Percentiles rank a stretch among this genome's conserved stretches.
These are phyloP conservation scores for Fragilariopsis cylindrus DNA, from an alignment of 108 stramenopile species.

Conservation along the genomic window DNA sequence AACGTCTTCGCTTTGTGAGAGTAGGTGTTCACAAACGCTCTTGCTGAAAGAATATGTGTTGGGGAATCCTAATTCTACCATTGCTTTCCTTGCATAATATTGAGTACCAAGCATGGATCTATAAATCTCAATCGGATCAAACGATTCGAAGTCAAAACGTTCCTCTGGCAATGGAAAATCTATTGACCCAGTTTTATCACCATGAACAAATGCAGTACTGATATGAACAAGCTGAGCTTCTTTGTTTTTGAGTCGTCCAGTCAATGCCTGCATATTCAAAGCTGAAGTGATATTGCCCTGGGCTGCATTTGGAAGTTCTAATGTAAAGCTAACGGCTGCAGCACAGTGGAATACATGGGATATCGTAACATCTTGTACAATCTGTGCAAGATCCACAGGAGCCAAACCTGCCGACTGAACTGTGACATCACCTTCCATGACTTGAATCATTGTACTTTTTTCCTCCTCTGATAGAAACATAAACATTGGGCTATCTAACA, in stretches of 20 bases:
- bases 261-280: slow-evolving; percentile 59
- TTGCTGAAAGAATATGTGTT: slow-evolving; percentile 90
- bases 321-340: slow-evolving; percentile 84
- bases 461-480: slow-evolving; percentile 58
- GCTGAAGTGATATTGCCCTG: slow-evolving; percentile 76
- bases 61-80: slow-evolving; percentile 74
- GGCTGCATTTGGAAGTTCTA: slow-evolving; percentile 73
- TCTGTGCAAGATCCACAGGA: slow-evolving; percentile 21
- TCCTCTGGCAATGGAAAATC: slow-evolving; percentile 58
- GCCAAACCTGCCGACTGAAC: slow-evolving; percentile 57
- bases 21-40: slow-evolving; percentile 84
- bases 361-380: slow-evolving; percentile 42
- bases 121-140: slow-evolving; percentile 70
- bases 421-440: slow-evolving; percentile 74
- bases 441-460: slow-evolving; percentile 50
- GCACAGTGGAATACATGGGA: slow-evolving; percentile 86
- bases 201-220: slow-evolving; percentile 90
- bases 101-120: slow-evolving; percentile 75
- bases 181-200: slow-evolving; percentile 57
- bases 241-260: slow-evolving; percentile 40
- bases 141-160: slow-evolving; percentile 57
- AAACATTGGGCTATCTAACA: slow-evolving; percentile 64
- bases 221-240: slow-evolving; percentile 74
- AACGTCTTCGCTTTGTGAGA: slow-evolving; percentile 33
- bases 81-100: slow-evolving; percentile 75